Conservation (phyloP, 2,329 filamentous ascomycete genomes). For the Hortaea sp. region DNA sequence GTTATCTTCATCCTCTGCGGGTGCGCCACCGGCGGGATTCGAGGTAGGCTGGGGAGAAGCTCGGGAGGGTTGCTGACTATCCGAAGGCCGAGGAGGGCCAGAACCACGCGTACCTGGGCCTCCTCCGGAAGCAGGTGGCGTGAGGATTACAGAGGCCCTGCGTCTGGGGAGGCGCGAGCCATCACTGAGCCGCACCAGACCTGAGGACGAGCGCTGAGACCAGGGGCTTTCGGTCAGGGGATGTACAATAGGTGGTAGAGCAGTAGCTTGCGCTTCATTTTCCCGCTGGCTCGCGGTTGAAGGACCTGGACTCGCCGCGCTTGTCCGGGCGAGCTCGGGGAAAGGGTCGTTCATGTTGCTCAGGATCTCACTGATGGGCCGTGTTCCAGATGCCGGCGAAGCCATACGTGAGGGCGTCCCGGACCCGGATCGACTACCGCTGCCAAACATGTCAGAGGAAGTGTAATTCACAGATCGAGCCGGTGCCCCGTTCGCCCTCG, state of each 20-base stretch:
- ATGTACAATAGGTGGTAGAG: conserved; percentile 7
- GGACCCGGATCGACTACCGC: neutral
- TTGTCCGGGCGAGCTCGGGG: conserved; percentile 19
- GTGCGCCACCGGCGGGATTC: neutral
- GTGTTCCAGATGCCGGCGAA: neutral
- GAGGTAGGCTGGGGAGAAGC: conserved; percentile 5
- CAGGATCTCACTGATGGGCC: conserved; percentile 17
- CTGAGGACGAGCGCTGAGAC: conserved; percentile 4
- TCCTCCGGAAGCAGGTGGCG: conserved; percentile 11
- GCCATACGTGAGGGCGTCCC: neutral
- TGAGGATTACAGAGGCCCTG: conserved; percentile 31
- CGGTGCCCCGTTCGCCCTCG: conserved; percentile 25
- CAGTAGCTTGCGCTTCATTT: neutral
- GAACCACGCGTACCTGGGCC: neutral
- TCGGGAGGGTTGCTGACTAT: neutral
- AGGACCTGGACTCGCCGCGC: conserved; percentile 9
- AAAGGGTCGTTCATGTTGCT: conserved; percentile 17
- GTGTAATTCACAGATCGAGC: conserved; percentile 37
- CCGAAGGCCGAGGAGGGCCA: neutral
- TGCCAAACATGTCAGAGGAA: conserved; percentile 19
- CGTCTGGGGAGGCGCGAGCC: conserved; percentile 26
- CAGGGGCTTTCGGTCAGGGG: conserved; percentile 7
- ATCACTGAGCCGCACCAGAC: conserved; percentile 9
- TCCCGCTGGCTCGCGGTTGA: neutral
- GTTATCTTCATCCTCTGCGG: conserved; percentile 25